Evolutionary conservation across 306 rosid genomes (phyloP).

Genomic region (Vigna nakashimae): DNA sequence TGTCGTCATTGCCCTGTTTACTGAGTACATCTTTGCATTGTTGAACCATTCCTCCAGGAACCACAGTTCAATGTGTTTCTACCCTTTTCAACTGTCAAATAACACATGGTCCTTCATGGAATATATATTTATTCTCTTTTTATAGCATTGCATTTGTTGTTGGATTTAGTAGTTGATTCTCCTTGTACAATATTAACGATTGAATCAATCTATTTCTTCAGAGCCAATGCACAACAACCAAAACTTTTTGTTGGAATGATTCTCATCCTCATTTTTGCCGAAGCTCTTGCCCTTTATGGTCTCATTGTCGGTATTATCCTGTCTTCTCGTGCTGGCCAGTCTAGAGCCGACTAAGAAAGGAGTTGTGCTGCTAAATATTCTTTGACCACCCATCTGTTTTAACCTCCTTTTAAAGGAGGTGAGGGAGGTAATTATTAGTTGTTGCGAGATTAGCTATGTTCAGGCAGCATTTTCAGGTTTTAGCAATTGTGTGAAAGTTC

Average conservation of each 20-base stretch:
- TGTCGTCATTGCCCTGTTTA: background rate
- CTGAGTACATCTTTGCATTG: background rate
- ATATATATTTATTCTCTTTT: background rate
- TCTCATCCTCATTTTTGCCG: constrained; percentile 29
- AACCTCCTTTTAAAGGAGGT: constrained; percentile 8
- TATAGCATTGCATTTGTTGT: constrained; percentile 4
- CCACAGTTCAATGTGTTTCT: background rate
- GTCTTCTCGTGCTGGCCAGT: constrained; percentile 35
- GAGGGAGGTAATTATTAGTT: constrained; percentile 18
- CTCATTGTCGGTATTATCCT: constrained; percentile 26
- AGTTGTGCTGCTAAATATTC: constrained; percentile 19
- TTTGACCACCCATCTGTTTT: constrained; percentile 15
- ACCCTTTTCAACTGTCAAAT: background rate
- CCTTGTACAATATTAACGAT: background rate
- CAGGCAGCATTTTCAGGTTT: constrained; percentile 17
- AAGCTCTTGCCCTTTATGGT: constrained; percentile 31
- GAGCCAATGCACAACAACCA: constrained; percentile 30
- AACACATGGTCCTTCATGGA: background rate
- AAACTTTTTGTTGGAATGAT: constrained; percentile 34
- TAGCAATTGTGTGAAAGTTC: constrained; percentile 25
- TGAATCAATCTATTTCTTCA: constrained; percentile 10
- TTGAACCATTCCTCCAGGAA: background rate
- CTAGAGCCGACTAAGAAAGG: constrained; percentile 17
- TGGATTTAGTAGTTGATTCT: background rate
- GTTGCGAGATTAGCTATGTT: constrained; percentile 2